Base-by-base conservation (phyloP, 164 flowering plant genomes). In the Euptelea pleiosperma region DNA sequence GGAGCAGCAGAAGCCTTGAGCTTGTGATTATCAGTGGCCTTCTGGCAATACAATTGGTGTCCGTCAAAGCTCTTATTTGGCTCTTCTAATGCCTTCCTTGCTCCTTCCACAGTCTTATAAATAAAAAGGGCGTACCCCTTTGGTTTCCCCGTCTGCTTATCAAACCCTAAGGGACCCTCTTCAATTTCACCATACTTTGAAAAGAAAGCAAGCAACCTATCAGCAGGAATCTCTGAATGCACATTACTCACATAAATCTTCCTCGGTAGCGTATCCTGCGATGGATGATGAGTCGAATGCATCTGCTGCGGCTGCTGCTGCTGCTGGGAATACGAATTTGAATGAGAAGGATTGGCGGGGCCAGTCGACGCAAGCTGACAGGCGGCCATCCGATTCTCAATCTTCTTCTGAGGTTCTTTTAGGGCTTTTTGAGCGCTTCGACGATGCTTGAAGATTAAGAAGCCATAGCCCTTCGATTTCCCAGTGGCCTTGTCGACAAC, bases 381-480 rank as follows among this genome's bases (percentile, higher is more conserved):
- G 0, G 72, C 76, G 6, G 84, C 73, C 65, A 79, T 61, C 22
- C 82, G 58, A 49, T 60, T 70, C 30, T 73, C 81, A 22, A 80
- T 73, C 63, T 75, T 71, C 68, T 77, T 80, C 62, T 70, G 73
- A 1, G 84, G 79, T 12, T 77, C 62, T 28, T 62, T 71, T 7
- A 80, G 64, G n/a, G 84, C 77, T 28, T 56, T 59, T 6, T 49
- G 47, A 1, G 81, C 79, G 8, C 64, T 50, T 3, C 62, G 61
- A 4, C 69, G 65, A 53, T 66, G 71, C 62, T 77, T 80, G 49
- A 70, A 75, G 3, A 70, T 58, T 26, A 77, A 21, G 24, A 80
- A 80, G 4, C 79, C 85, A 15, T 73, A 80, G 8, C 85, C 85
- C 31, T 74, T 77, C 12, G 77, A 66, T 37, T 74, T 77, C 0